Evolutionary conservation across 257 asterid genomes (phyloP).

Genomic region (Nicotiana otophora): DNA sequence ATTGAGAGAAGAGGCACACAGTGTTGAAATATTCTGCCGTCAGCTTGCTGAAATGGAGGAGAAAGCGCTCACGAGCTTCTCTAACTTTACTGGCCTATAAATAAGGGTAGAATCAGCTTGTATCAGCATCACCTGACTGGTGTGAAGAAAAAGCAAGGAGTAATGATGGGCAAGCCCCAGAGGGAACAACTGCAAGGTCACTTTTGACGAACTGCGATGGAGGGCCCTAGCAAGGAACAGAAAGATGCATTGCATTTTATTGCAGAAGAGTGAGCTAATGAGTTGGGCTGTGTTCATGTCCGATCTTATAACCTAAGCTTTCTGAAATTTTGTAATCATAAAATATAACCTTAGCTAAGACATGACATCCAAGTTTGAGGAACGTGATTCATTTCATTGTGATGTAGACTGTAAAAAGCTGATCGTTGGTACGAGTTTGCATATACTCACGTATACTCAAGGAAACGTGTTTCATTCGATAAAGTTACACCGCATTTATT

Average conservation of each 20-base stretch:
- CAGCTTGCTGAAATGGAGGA: constrained; percentile 82
- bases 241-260: background rate
- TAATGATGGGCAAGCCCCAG: background rate
- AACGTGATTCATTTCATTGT: background rate
- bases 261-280: background rate
- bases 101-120: background rate
- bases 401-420: background rate
- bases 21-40: constrained; percentile 53
- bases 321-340: background rate
- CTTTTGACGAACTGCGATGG: background rate
- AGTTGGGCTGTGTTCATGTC: background rate
- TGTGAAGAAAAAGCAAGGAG: background rate
- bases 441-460: background rate
- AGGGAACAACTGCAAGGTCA: background rate
- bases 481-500: too few species aligned
- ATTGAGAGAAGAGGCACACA: constrained; percentile 48
- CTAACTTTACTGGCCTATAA: constrained; percentile 59
- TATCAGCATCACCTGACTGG: background rate
- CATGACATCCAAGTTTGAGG: background rate
- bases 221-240: background rate
- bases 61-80: constrained; percentile 59
- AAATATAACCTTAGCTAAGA: background rate
- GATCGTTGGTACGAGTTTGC: background rate
- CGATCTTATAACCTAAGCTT: background rate
- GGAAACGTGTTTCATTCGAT: background rate